Evolutionary conservation across 2,329 filamentous ascomycete genomes (phyloP), one percentile per base, ranked within the genome.

Genomic region (Stachybotrys chlorohalonatus): DNA sequence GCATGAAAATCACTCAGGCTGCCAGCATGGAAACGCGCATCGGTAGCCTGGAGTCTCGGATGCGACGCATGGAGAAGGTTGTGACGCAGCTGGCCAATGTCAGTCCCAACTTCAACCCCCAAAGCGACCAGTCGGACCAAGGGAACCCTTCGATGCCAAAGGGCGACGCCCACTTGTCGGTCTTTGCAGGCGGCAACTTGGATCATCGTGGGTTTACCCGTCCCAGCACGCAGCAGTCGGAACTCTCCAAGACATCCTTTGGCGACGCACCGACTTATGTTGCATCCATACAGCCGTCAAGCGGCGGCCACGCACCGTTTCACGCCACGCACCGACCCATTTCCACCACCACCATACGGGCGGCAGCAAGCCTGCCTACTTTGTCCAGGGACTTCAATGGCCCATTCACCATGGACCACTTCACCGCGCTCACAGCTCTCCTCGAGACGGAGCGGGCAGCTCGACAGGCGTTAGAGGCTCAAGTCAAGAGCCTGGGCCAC

Each of bases 1-100:
- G 73, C 31, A 80, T 81, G 78, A 83, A 79, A 62, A 83, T 83
- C 56, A 82, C 80, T 1, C 73, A 81, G 58, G 77, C 76, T 15
- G 75, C 74, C 11, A 78, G 72, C 59, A 63, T 84, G 9, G 81
- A 84, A 60, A 74, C 75, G 9, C 74, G 82, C 11, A 72, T 85
- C 16, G 70, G 69, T 8, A 66, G 67, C 13, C 68, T 85, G 9
- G 83, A 85, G 61, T 67, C 69, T 6, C 74, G 75, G 6, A 74
- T 83, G 61, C 68, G 74, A 17, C 77, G 74, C 47, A 67, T 85
- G 57, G 82, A 85, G 65, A 73, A 72, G 30, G 70, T 80, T 5
- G 73, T 83, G 5, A 70, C 73, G 54, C 74, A 78, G 62, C 69
- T 82, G 3, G 77, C 76, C 62, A 73, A 78, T 51, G 62, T 74